A percentile compares a stretch with the other conserved stretches of the same genome.
These are phyloP conservation scores for Boletus vermiculosoides DNA, from an alignment of 768 basidiomycete genomes.

Conservation along the genomic window DNA sequence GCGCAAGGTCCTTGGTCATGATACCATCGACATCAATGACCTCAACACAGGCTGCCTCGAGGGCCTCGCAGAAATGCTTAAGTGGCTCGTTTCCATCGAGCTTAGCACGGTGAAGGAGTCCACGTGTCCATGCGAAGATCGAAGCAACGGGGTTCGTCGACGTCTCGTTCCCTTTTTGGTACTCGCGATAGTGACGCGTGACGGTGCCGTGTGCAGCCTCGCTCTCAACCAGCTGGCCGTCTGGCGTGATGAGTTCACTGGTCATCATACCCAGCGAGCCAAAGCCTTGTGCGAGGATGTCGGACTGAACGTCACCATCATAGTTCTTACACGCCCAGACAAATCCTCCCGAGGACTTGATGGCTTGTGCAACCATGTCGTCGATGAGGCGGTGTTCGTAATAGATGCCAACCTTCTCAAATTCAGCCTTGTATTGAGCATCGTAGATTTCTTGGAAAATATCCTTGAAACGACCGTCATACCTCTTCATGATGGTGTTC, in stretches of 20 bases:
- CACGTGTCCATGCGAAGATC: conserved; percentile 98
- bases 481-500: conserved; percentile 96
- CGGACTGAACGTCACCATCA: conserved; percentile 85
- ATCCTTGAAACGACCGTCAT: conserved; percentile 99
- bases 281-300: conserved; percentile 97
- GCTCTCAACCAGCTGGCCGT: conserved; percentile 87
- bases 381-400: conserved; percentile 97
- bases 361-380: conserved; percentile 97
- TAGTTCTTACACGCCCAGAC: conserved; percentile 76
- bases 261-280: conserved; percentile 99
- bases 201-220: conserved; percentile 98
- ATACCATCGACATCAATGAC: conserved; percentile 86
- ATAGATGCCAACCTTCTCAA: conserved; percentile 71
- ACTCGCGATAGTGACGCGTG: conserved; percentile 95
- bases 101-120: conserved; percentile 89
- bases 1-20: conserved; percentile 97
- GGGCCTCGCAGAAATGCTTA: conserved; percentile 66
- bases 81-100: conserved; percentile 81
- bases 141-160: conserved; percentile 98
- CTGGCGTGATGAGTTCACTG: conserved; percentile 90
- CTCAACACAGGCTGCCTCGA: conserved; percentile 88
- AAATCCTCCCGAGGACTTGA: conserved; percentile 96
- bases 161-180: conserved; percentile 96
- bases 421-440: conserved; percentile 65
- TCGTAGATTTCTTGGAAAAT: conserved; percentile 98